Conservation (phyloP, 164 flowering plant genomes). For the Vitis rupestris region DNA sequence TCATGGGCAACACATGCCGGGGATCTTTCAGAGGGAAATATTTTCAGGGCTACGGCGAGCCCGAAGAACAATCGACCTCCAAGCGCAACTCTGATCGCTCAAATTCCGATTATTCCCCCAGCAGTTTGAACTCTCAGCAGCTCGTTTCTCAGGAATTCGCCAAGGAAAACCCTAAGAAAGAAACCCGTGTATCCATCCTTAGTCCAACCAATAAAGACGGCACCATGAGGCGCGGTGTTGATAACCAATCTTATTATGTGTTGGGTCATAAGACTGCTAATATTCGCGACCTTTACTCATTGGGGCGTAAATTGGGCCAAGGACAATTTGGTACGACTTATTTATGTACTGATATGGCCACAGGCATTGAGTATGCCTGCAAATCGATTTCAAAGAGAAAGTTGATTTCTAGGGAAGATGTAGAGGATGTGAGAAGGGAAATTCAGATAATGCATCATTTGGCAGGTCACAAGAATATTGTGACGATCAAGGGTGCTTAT, state of each 20-base stretch:
- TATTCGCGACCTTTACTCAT: slow-evolving; percentile 75
- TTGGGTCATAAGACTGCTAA: slow-evolving; percentile 81
- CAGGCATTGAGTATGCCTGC: slow-evolving; percentile 74
- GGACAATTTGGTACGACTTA: slow-evolving; percentile 95
- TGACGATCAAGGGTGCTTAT: slow-evolving; percentile 81
- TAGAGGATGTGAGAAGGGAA: slow-evolving; percentile 88
- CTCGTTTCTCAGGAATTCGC: slow-evolving; percentile 36
- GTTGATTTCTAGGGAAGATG: slow-evolving; percentile 78
- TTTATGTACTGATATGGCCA: slow-evolving; percentile 60
- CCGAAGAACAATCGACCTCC: slow-evolving; percentile 49
- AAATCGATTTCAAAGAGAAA: slow-evolving; percentile 90
- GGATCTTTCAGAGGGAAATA: slow-evolving; percentile 72
- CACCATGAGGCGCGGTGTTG: slow-evolving; percentile 61
- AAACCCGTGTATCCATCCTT: slow-evolving; percentile 7
- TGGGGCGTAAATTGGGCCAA: slow-evolving; percentile 88
- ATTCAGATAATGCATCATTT: slow-evolving; percentile 97
- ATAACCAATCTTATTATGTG: slow-evolving; percentile 65
- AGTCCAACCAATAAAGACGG: slow-evolving; percentile 37
- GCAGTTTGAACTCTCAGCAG: slow-evolving; percentile 34
- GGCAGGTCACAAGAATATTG: slow-evolving; percentile 81
- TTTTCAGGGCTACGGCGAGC: slow-evolving; percentile 58
- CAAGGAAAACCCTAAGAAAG: slow-evolving; percentile 36
- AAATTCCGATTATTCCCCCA: slow-evolving; percentile 33
- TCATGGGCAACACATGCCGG: slow-evolving; percentile 99
- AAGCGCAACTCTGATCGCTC: slow-evolving; percentile 41